Evolutionary conservation across 306 rosid species (phyloP), one percentile per base, ranked within the genome.

Genomic region (Luffa aegyptiaca): DNA sequence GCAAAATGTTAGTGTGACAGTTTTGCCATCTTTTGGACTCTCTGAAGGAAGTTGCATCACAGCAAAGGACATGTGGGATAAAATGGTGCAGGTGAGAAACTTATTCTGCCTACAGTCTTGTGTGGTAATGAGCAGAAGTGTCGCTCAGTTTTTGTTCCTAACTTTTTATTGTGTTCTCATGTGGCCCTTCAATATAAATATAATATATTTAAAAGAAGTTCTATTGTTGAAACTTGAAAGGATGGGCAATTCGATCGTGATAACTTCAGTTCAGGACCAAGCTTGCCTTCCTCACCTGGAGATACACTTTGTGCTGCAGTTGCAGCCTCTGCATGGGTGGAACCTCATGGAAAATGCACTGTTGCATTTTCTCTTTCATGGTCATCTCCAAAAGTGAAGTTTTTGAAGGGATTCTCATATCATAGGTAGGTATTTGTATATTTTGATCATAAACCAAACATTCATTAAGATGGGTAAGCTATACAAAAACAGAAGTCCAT

Each of bases 311-410:
- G 99, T 84, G 97, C 97, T 82, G 97, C 97, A 65, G 99, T 95
- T 74, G 87, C 99, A 79, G 99, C 97, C 83, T 86, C 99, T 46
- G 79, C 99, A 49, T 95, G 97, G 97, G 99, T 95, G 62, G 99
- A 95, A 88, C 97, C 99, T 81, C 97, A 93, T 89, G 97, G 99
- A 88, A 95, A 91, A 83, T 91, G 97, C 81, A 95, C 97, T 37
- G 89, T 95, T 12, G 93, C 99, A 62, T 95, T 95, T 91, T 83
- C 93, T 81, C 88, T 95, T 56, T 93, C 97, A 69, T 95, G 99
- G 99, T 87, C 99, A 82, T 95, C 99, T 80, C 97, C 99, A 7
- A 95, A 93, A 92, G 87, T 95, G 2, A 92, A 93, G 88, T 95
- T 93, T 85, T 86, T 78, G 17, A 95, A 95, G 82, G 99, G 99